These are phyloP conservation scores for Fistulifera solaris DNA, from an alignment of 108 stramenopile genomes.

Conservation along the genomic window DNA sequence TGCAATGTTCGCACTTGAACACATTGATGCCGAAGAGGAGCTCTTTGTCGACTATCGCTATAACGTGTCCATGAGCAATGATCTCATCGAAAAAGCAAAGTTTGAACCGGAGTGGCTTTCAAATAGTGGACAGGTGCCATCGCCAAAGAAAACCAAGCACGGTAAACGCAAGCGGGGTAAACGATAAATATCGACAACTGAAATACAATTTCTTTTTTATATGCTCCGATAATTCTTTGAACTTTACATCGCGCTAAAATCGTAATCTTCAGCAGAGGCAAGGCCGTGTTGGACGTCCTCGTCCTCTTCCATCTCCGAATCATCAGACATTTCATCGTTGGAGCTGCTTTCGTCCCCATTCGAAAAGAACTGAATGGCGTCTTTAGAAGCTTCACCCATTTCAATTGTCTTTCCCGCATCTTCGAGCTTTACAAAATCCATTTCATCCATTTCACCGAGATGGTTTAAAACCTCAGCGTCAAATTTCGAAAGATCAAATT, in stretches of 20 bases:
- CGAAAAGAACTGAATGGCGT: slow-evolving; percentile 35
- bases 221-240: slow-evolving; percentile 7
- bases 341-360: slow-evolving; percentile 32
- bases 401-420: slow-evolving; percentile 1
- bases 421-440: slow-evolving; percentile 80
- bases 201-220: no score
- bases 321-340: slow-evolving; percentile 41
- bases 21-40: slow-evolving; percentile 65
- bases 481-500: slow-evolving; percentile 66
- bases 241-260: slow-evolving; percentile 43
- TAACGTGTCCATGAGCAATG: slow-evolving; percentile 7
- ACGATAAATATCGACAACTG: no score
- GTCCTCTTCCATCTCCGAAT: slow-evolving; percentile 45
- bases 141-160: no score
- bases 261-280: slow-evolving; percentile 28
- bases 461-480: slow-evolving; percentile 60
- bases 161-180: no score
- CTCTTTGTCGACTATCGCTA: slow-evolving; percentile 10
- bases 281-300: slow-evolving; percentile 1
- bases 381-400: slow-evolving; percentile 18
- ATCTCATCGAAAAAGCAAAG: slow-evolving; percentile 3
- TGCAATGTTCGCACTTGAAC: slow-evolving; percentile 67
- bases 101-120: neutral
- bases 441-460: slow-evolving; percentile 78
- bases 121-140: no score